Conservation (phyloP, 768 basidiomycete genomes). For the Leucosporidium creatinivorum region DNA sequence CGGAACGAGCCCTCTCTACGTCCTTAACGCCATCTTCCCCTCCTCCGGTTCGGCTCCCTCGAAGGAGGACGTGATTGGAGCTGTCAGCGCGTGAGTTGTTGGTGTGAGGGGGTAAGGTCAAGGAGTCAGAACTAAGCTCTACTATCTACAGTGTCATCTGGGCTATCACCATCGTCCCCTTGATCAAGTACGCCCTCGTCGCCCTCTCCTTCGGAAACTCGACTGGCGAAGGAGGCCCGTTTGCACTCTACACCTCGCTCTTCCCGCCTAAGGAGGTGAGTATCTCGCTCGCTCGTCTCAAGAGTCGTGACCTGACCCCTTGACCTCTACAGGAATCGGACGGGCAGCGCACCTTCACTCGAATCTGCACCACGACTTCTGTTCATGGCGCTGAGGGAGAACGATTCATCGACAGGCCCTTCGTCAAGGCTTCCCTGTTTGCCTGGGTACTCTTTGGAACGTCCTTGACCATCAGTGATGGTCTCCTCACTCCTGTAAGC, state of each 20-base stretch:
- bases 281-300: background rate
- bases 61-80: conserved; percentile 58
- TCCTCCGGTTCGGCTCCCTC: conserved; percentile 48
- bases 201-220: conserved; percentile 46
- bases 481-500: conserved; percentile 51
- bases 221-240: conserved; percentile 59
- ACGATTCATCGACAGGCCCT: conserved; percentile 3
- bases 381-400: conserved; percentile 38
- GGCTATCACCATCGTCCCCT: conserved; percentile 56
- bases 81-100: conserved; percentile 48
- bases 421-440: conserved; percentile 5
- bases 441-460: conserved; percentile 53
- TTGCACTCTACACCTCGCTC: conserved; percentile 49
- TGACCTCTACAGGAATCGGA: conserved; percentile 42
- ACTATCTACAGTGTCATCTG: conserved; percentile 48
- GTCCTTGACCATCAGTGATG: conserved; percentile 57
- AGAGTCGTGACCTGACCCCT: background rate
- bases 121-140: background rate
- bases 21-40: conserved; percentile 58
- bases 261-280: conserved; percentile 48
- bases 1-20: conserved; percentile 1
- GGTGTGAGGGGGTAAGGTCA: too few relatives aligned
- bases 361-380: conserved; percentile 7
- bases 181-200: conserved; percentile 58
- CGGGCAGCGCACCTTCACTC: conserved; percentile 53